Evolutionary conservation across 768 basidiomycete species (phyloP).

Genomic region (Mycena polygramma): DNA sequence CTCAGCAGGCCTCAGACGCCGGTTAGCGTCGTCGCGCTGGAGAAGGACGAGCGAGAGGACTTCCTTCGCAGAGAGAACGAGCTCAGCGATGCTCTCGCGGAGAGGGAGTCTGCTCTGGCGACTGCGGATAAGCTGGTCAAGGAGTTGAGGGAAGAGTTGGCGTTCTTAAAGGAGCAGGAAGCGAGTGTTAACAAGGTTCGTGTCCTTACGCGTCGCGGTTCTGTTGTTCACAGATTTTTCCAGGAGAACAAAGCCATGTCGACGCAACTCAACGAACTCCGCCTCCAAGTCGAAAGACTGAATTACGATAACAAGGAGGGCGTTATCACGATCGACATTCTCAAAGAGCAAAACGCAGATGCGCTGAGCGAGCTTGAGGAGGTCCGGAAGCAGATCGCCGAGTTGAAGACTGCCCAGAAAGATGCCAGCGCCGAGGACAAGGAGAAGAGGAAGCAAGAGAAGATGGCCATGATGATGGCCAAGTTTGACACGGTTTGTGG

Average conservation of each 20-base stretch:
- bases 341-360: slow-evolving; percentile 94
- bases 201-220: not conserved
- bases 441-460: slow-evolving; percentile 99
- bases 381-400: slow-evolving; percentile 81
- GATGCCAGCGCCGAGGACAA: slow-evolving; percentile 94
- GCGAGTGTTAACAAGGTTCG: slow-evolving; percentile 78
- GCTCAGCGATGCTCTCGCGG: slow-evolving; percentile 91
- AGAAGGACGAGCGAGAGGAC: slow-evolving; percentile 97
- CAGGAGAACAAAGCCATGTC: slow-evolving; percentile 97
- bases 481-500: slow-evolving; percentile 92
- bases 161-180: slow-evolving; percentile 94
- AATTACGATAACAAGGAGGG: slow-evolving; percentile 98
- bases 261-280: slow-evolving; percentile 91
- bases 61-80: slow-evolving; percentile 98
- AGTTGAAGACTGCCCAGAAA: slow-evolving; percentile 85
- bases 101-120: slow-evolving; percentile 86
- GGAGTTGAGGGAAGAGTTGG: slow-evolving; percentile 90
- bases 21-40: slow-evolving; percentile 85
- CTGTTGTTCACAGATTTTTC: slow-evolving; percentile 22
- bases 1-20: slow-evolving; percentile 91
- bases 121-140: slow-evolving; percentile 89
- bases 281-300: slow-evolving; percentile 90
- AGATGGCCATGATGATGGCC: slow-evolving; percentile 99
- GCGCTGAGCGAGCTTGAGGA: slow-evolving; percentile 91
- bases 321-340: slow-evolving; percentile 91